Base-by-base conservation (phyloP, 1,139 yeast species). In the Lodderomyces theae region DNA sequence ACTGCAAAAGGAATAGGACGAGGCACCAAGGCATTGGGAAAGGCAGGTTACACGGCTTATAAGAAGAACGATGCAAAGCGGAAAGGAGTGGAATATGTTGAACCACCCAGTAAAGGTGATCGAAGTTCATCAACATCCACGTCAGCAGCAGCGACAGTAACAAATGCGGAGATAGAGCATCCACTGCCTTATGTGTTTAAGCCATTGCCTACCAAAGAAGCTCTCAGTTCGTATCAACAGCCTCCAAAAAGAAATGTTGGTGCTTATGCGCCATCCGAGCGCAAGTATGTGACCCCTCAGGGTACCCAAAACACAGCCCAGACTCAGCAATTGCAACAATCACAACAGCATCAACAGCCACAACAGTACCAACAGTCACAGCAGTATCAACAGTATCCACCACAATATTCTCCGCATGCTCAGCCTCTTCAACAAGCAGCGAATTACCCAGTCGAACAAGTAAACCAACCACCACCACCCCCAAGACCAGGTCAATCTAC, bases 11-110 rank as follows among this genome's bases (percentile, higher is more conserved):
- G 79, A 2, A 69, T 77, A 32, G 81, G 79, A 5, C 60, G 54
- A 37, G 82, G 80, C 3, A 63, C 76, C 6, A 71, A 63, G 30
- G 70, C 77, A 0, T 60, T 73, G 1, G 63, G 71, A 4, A 69
- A 70, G 47, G 81, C 80, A 4, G 81, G 82, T 0, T 65, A 69
- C 44, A 54, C 58, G 15, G 73, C 80, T 1, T 76, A 74, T 51
- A 74, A 74, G 46, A 66, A 69, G 39, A 60, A 59, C 46, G 66
- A 65, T 26, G 60, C 64, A 37, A 46, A 58, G 44, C 39, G 60
- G 33, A 49, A 58, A 34, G 60, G 68, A 17, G 15, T 48, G 35
- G 45, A 35, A 15, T 46, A 46, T 28, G 42, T 40, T 36, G 41
- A 50, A 42, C 43, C 54, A 28, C 22, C 31, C 11, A 32, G 35